Base-by-base conservation (phyloP, 1,284 basidiomycete genomes). In the Ceraceosorus guamensis region DNA sequence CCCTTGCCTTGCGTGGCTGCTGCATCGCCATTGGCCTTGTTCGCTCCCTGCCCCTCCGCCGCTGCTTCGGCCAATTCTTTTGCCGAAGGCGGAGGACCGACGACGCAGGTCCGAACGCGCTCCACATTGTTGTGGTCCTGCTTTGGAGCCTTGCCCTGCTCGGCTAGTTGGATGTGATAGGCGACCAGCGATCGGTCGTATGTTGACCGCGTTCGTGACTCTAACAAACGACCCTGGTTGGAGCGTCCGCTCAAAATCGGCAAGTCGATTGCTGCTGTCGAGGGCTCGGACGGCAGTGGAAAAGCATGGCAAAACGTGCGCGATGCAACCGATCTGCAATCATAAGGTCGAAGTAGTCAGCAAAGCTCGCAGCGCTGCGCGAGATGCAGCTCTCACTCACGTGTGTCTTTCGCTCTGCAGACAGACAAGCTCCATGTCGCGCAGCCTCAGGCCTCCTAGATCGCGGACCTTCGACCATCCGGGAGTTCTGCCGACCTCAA, bases 371-470 rank as follows among this genome's bases (percentile, higher is more conserved):
- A 5, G 24, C n/a, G n/a, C 5, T 1, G 18, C 7, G 14, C 8
- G 6, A n/a, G 34, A 4, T 31, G 13, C 13, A 18, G 46, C 30
- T 30, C 30, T 18, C 31, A 24, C 55, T 53, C 50, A 57, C 59
- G 32, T 67, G 61, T 76, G 73, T 31, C 65, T 46, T 49, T 76
- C 73, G 16, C 68, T 72, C 57, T 76, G 73, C 43, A 71, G 51
- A 53, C 70, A 75, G 37, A 73, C 63, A 10, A 74, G 62, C 53
- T 76, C 72, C 68, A 76, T 68, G 54, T 76, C 72, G 47, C 71
- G 63, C 60, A 76, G 61, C 1, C 73, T 61, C 47, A 76, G 46
- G 7, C 73, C 72, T 13, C 72, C 70, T 53, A 63, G 56, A 50
- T 63, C 60, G 10, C 62, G 54, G 6, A 69, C 62, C 14, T 56